A percentile compares a stretch with the other conserved stretches of the same genome.
Evolutionary conservation across 148 eudicot genomes (phyloP).

Genomic region (Selenicereus undatus): DNA sequence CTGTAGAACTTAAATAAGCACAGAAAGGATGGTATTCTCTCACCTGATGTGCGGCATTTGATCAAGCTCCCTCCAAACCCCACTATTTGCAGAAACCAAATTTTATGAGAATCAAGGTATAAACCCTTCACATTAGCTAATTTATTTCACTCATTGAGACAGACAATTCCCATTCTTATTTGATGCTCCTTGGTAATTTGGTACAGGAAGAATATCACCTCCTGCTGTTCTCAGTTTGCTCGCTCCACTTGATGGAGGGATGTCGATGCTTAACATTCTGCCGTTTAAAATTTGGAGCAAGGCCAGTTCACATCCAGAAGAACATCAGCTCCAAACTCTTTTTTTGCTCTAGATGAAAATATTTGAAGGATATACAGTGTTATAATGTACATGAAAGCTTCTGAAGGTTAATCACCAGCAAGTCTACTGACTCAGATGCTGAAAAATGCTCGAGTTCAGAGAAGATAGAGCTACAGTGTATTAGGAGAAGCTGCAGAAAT

Average conservation of each 20-base stretch:
- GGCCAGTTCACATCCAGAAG: neutral
- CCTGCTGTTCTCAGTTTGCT: neutral
- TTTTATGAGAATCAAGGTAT: neutral
- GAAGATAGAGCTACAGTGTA: neutral
- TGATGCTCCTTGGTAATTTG: neutral
- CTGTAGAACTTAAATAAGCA: neutral
- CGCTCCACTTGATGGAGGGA: neutral
- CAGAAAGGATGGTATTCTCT: neutral
- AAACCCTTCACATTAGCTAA: neutral
- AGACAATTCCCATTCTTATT: neutral
- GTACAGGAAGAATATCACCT: neutral
- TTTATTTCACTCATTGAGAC: neutral
- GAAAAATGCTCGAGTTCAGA: neutral
- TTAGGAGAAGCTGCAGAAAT: neutral
- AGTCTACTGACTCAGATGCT: neutral
- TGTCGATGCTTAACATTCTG: neutral
- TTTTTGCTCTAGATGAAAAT: neutral
- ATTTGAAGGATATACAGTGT: neutral
- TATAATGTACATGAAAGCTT: neutral
- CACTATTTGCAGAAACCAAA: slow-evolving; percentile 16
- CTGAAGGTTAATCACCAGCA: neutral
- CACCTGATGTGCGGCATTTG: slow-evolving; percentile 19
- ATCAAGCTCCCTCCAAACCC: slow-evolving; percentile 15
- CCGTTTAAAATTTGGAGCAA: no score
- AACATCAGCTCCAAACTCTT: neutral